Evolutionary conservation across 352 stramenopile species (phyloP), one percentile per base, ranked within the genome.

Genomic region (Globisporangium orthogonon): DNA sequence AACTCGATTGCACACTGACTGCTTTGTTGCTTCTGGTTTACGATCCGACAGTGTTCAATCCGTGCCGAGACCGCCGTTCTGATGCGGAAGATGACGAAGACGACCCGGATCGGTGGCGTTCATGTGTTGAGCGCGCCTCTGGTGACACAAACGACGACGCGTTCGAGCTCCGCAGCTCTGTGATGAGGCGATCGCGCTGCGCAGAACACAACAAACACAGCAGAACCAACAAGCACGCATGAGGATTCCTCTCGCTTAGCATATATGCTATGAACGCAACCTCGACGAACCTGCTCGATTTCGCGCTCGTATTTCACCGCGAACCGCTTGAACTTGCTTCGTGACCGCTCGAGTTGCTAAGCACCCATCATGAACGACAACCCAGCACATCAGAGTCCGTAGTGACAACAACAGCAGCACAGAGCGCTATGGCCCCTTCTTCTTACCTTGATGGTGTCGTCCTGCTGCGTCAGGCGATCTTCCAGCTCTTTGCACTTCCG

Each of bases 301-400:
- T 94, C 84, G 13, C 73, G 73, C 58, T 94, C 84, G 39, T 94
- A 94, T 55, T 92, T 91, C 5, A 78, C 84, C 0, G 80, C 84
- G 49, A 94, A 94, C 11, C 82, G 74, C 61, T 91, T 90, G 59
- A 94, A 94, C 44, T 94, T 94, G 62, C 79, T 92, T 18, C 84
- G 81, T 18, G 84, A 94, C 31, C 81, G 69, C 66, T 94, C 84
- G 44, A 94, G 53, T 79, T 88, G 78, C 84, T 93, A n/a, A n/a
- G n/a, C n/a, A n/a, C n/a, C n/a, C n/a, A n/a, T n/a, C n/a, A n/a
- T n/a, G 54, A 64, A 44, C 23, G 61, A 58, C 41, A 52, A 28
- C 17, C 46, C 53, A 23, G 14, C 4, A 13, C n/a, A 43, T 6
- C 31, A 53, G 18, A 7, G 18, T 29, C 31, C 10, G 54, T 9